These are phyloP conservation scores for Wickerhamiella nectarea DNA, from an alignment of 805 yeast species.

Conservation along the genomic window DNA sequence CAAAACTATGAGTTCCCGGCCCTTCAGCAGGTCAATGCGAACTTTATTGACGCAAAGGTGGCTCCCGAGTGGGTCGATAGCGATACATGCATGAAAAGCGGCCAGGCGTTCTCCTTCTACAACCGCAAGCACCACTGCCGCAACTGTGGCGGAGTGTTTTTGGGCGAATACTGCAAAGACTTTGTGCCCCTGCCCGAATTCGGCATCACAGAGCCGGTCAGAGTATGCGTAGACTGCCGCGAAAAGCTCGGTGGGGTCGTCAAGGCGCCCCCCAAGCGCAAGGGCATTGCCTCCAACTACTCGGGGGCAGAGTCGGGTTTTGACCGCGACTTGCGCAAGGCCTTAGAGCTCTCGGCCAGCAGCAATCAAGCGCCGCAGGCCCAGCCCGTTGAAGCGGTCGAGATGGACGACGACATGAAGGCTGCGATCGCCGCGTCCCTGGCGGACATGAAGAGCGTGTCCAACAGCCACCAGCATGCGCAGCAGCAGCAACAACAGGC, in stretches of 20 bases:
- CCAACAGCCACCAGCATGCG: neutral
- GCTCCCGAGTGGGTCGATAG: slow-evolving; percentile 98
- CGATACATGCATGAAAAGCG: slow-evolving; percentile 90
- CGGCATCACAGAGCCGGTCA: slow-evolving; percentile 77
- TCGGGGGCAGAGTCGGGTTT: slow-evolving; percentile 21
- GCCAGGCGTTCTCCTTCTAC: slow-evolving; percentile 60
- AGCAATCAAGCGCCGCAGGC: slow-evolving; percentile 18
- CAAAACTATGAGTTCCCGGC: slow-evolving; percentile 51
- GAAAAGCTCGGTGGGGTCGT: slow-evolving; percentile 34
- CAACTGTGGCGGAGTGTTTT: slow-evolving; percentile 90
- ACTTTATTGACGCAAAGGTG: slow-evolving; percentile 70
- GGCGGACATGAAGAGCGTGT: slow-evolving; percentile 38
- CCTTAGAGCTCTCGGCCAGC: slow-evolving; percentile 54
- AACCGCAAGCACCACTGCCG: slow-evolving; percentile 94
- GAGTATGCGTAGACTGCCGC: slow-evolving; percentile 87
- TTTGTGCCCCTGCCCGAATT: slow-evolving; percentile 58
- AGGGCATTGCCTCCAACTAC: slow-evolving; percentile 12
- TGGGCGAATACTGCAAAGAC: slow-evolving; percentile 73
- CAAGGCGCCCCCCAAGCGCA: slow-evolving; percentile 22
- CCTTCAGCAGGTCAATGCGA: slow-evolving; percentile 25
- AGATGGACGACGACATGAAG: slow-evolving; percentile 75
- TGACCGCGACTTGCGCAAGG: slow-evolving; percentile 54
- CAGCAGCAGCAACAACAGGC: neutral
- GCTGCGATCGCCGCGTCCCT: slow-evolving; percentile 92
- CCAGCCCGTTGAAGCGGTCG: slow-evolving; percentile 32